phyloP scores from a whole-genome alignment of 768 basidiomycete genomes.

The Pisolithus microcarpus region DNA sequence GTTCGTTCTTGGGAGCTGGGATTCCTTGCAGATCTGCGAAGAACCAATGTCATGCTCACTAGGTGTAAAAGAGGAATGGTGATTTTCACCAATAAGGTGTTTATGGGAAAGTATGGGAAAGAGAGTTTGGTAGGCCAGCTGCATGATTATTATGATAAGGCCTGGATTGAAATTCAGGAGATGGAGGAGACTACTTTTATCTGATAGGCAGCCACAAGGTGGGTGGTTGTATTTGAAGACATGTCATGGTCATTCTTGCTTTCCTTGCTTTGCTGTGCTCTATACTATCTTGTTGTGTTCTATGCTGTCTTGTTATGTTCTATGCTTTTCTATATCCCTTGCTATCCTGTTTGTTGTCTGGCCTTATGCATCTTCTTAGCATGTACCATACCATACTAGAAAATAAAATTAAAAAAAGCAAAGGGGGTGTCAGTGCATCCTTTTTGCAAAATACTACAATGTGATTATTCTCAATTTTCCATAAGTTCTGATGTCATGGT shows the following conservation, averaged over 20 bases:
- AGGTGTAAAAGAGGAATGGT: slow-evolving; percentile 76
- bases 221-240: neutral
- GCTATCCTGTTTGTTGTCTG: neutral
- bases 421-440: neutral
- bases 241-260: neutral
- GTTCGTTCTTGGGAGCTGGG: slow-evolving; percentile 59
- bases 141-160: slow-evolving; percentile 22
- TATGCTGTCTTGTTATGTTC: neutral
- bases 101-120: slow-evolving; percentile 49
- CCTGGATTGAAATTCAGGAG: slow-evolving; percentile 32
- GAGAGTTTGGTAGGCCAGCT: slow-evolving; percentile 40
- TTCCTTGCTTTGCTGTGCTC: neutral
- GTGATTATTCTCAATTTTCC: no score
- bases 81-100: slow-evolving; percentile 56
- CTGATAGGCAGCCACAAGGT: slow-evolving; percentile 1
- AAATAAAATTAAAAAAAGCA: neutral
- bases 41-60: slow-evolving; percentile 86
- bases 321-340: neutral
- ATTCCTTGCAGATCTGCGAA: slow-evolving; percentile 55
- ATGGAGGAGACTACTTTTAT: slow-evolving; percentile 17
- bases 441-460: neutral
- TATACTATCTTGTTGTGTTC: neutral
- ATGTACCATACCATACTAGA: no score
- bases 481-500: no score
- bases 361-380: no score